These are phyloP conservation scores for Stemphylium beticola DNA, from an alignment of 2,329 filamentous ascomycete genomes.

Conservation along the genomic window DNA sequence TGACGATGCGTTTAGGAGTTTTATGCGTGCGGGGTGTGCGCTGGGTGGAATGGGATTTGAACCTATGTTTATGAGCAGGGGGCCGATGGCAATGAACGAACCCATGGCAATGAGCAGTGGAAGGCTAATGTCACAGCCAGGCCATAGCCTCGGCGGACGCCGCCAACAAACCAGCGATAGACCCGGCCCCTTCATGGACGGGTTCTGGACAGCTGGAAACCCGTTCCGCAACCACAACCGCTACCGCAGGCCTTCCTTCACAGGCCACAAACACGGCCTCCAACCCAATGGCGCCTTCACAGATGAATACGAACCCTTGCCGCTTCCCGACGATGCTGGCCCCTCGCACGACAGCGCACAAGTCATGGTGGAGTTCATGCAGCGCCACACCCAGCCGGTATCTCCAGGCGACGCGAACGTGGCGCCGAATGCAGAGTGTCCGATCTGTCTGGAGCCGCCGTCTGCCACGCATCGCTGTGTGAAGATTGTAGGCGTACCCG, in stretches of 20 bases:
- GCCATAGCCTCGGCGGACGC: too few species aligned
- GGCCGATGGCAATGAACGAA: too few species aligned
- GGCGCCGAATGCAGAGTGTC: constrained; percentile 12
- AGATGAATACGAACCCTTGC: not conserved
- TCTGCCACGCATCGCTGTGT: constrained; percentile 12
- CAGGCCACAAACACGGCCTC: not conserved
- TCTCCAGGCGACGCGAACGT: not conserved
- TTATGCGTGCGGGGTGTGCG: too few species aligned
- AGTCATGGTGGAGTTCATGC: constrained; percentile 1
- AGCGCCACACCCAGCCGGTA: constrained; percentile 5
- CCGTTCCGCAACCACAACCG: too few species aligned
- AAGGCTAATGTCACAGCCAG: too few species aligned
- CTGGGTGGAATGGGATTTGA: too few species aligned
- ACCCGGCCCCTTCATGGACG: too few species aligned
- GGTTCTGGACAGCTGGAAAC: too few species aligned
- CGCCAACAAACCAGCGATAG: too few species aligned
- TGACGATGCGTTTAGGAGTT: too few species aligned
- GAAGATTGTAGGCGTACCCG: constrained; percentile 13
- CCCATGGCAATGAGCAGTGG: too few species aligned
- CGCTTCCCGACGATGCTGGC: not conserved
- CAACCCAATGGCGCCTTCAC: not conserved
- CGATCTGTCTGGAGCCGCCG: constrained; percentile 18
- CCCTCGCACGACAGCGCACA: not conserved
- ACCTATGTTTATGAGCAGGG: too few species aligned
- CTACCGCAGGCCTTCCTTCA: not conserved